Evolutionary conservation across 2,329 filamentous ascomycete species (phyloP), one percentile per base, ranked within the genome.

Genomic region (Aspergillus tanneri): DNA sequence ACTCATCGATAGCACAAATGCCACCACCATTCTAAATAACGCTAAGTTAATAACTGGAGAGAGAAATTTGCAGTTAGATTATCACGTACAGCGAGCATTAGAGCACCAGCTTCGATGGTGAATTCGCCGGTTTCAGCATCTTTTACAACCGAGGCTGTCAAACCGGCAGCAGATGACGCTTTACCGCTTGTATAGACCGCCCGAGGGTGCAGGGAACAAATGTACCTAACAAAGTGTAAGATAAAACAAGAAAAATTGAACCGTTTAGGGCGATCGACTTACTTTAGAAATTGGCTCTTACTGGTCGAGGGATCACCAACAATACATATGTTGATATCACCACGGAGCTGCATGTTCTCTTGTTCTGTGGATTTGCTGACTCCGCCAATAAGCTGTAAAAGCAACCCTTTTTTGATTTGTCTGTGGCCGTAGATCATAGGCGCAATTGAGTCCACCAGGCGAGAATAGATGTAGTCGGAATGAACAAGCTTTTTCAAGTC

Each of bases 61-160:
- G 5, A 32, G 8, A 11, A 25, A 8, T 11, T n/a, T 28, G 32
- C 22, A 16, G 5, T 10, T 24, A 32, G 36, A 28, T 12, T 23
- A n/a, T n/a, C 42, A 62, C 68, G 47, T 62, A 70, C 86, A 18
- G 93, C 93, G 52, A 99, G 77, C 93, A 99, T 97, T 49, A 99
- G 83, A 10, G 93, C 93, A 74, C 93, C 93, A 5, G 93, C 93
- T 74, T 99, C 93, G 60, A 99, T 99, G 11, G 93, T 99, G 68
- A 96, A 96, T 66, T 99, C 93, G 56, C 93, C 93, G 16, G 93
- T 99, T 73, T 99, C 93, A 66, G 97, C 91, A 63, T 99, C 93
- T 69, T 97, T 99, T 53, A 97, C 86, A 0, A 99, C 93, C 0
- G 93, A 92, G 3, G 93, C 93, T 3, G 93, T 99, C 50, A 99